phyloP scores from a whole-genome alignment of 164 flowering plant species.

The Chloranthus sessilifolius region DNA sequence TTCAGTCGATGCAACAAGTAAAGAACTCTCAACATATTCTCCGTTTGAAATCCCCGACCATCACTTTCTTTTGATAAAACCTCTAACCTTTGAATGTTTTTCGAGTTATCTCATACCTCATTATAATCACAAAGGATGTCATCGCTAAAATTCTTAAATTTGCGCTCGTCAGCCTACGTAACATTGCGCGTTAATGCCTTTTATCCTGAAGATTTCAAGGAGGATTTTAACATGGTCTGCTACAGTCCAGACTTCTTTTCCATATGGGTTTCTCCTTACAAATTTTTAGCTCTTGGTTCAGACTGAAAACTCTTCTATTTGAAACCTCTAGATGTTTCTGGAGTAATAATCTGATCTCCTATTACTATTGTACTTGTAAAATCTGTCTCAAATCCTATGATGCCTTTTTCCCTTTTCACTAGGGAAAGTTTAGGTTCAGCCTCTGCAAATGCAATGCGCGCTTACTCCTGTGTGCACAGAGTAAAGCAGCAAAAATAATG shows the following conservation, averaged over 20 bases:
- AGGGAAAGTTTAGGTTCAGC: slow-evolving; percentile 18
- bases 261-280: background rate
- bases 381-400: slow-evolving; percentile 30
- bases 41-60: slow-evolving; percentile 7
- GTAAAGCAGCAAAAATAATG: background rate
- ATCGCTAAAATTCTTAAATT: slow-evolving; percentile 14
- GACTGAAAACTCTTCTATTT: slow-evolving; percentile 9
- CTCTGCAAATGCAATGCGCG: slow-evolving; percentile 36
- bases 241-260: slow-evolving; percentile 15
- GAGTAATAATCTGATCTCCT: slow-evolving; percentile 40
- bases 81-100: slow-evolving; percentile 21
- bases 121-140: slow-evolving; percentile 33
- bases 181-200: slow-evolving; percentile 47
- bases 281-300: background rate
- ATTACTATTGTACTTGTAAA: slow-evolving; percentile 55
- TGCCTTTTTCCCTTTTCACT: slow-evolving; percentile 15
- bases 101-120: background rate
- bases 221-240: slow-evolving; percentile 38
- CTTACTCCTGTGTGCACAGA: slow-evolving; percentile 9
- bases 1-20: slow-evolving; percentile 63
- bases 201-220: slow-evolving; percentile 46
- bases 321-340: slow-evolving; percentile 23
- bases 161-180: slow-evolving; percentile 84
- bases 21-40: slow-evolving; percentile 23
- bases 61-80: slow-evolving; percentile 13